Evolutionary conservation across 495 filamentous ascomycete genomes (phyloP).

Genomic region (Podospora sp.): DNA sequence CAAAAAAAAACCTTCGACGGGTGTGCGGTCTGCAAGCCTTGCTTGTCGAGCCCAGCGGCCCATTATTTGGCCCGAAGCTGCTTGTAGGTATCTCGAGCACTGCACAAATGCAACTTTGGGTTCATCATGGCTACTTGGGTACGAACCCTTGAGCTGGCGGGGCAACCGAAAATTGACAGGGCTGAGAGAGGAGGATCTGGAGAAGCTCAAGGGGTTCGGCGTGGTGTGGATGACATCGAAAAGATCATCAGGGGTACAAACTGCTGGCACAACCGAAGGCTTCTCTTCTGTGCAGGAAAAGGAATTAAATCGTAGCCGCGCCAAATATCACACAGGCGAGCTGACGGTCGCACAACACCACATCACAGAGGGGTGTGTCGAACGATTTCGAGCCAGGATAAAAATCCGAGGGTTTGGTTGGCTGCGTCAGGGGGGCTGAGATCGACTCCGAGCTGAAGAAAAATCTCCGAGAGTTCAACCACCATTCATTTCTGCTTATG

Average conservation of each 20-base stretch:
- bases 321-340: not conserved
- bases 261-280: not conserved
- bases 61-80: not conserved
- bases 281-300: conserved; percentile 17
- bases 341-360: not conserved
- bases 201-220: conserved; percentile 9
- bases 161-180: conserved; percentile 1
- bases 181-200: conserved; percentile 1
- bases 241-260: not conserved
- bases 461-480: conserved; percentile 12
- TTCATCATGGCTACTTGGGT: not conserved
- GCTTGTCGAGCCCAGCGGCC: not conserved
- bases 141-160: conserved; percentile 11
- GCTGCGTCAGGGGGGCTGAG: conserved; percentile 8
- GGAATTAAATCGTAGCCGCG: conserved; percentile 13
- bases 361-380: not conserved
- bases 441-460: conserved; percentile 12
- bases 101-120: not conserved
- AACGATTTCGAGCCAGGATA: not conserved
- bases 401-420: conserved; percentile 4
- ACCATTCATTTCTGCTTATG: conserved; percentile 11
- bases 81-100: not conserved
- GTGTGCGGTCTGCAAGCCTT: not conserved
- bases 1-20: not conserved
- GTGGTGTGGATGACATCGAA: conserved; percentile 8